Base-by-base conservation (phyloP, 257 asterid species). In the Nicotiana tomentosiformis region DNA sequence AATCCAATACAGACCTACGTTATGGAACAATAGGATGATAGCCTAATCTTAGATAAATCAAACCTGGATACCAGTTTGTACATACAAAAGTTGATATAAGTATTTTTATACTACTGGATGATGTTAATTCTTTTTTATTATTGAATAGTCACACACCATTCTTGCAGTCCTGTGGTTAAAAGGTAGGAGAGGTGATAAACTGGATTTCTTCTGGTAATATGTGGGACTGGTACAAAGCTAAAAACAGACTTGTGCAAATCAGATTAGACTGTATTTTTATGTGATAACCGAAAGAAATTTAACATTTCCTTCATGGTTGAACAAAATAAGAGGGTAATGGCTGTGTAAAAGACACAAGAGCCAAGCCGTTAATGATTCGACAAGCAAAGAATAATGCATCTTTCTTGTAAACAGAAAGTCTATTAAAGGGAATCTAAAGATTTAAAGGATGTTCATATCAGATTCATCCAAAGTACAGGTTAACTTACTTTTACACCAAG, bases 401-500 rank as follows among this genome's bases (percentile, higher is more conserved):
- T 74, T 26, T 72, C 51, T 26, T 49, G 43, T 49, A 49, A 53
- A 49, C 62, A 74, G 23, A 49, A 74, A 49, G 26, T 74, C 39
- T 49, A 74, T 49, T 20, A 49, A 74, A 74, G 43, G 62, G 60
- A 16, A 74, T 46, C 61, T 74, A 49, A 74, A 26, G 62, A 49
- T 20, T n/a, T 3, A 70, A 4, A 69, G 46, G 56, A 68, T 15
- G 39, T 53, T 11, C 10, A 68, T 16, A 26, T 66, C 65, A 65
- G 26, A 84, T 46, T 69, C 77, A 64, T 37, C 15, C 30, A 67
- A 81, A 53, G 76, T 77, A 64, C 64, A 83, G 29, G 23, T 43
- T 11, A 66, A 88, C 95, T 90, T 90, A 96, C 99, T 90, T 96
- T 96, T 60, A 94, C 97, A 51, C 99, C 99, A 84, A 96, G 99